Conservation (phyloP, 164 flowering plant genomes). For the Chimonanthus praecox region DNA sequence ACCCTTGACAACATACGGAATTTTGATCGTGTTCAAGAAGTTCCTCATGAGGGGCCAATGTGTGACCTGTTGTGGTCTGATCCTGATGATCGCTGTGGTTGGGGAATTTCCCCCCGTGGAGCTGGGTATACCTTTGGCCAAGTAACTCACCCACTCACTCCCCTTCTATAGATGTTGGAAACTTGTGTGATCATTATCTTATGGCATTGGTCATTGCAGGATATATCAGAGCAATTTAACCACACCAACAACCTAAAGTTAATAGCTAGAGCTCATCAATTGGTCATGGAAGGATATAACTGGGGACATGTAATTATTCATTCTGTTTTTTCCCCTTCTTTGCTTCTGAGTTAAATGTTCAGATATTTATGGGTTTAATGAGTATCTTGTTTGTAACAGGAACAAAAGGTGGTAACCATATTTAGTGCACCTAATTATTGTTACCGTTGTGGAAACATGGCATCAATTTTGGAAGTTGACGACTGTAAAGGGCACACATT, state of each 20-base stretch:
- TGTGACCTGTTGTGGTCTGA: slow-evolving; percentile 97
- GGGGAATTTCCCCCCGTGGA: slow-evolving; percentile 99
- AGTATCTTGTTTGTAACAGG: slow-evolving; percentile 30
- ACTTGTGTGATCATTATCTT: not conserved
- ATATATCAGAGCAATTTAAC: slow-evolving; percentile 95
- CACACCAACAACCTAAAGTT: slow-evolving; percentile 86
- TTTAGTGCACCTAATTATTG: slow-evolving; percentile 99
- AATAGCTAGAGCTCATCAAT: slow-evolving; percentile 97
- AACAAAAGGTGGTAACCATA: slow-evolving; percentile 96
- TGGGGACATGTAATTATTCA: slow-evolving; percentile 79
- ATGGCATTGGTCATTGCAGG: slow-evolving; percentile 33
- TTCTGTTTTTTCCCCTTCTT: not conserved
- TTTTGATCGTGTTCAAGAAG: slow-evolving; percentile 97
- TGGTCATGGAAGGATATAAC: slow-evolving; percentile 97
- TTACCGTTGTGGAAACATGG: slow-evolving; percentile 98
- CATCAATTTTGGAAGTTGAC: slow-evolving; percentile 94
- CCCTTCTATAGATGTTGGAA: not conserved
- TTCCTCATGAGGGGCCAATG: slow-evolving; percentile 97
- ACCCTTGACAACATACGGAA: slow-evolving; percentile 85
- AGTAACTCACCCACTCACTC: slow-evolving; percentile 24
- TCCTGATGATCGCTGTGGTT: slow-evolving; percentile 98
- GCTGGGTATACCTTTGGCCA: slow-evolving; percentile 96
- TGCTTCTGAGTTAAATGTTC: not conserved
- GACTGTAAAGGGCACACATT: slow-evolving; percentile 93
- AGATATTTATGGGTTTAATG: not conserved